Evolutionary conservation across 768 basidiomycete genomes (phyloP).

Genomic region (Boletus fagicola): DNA sequence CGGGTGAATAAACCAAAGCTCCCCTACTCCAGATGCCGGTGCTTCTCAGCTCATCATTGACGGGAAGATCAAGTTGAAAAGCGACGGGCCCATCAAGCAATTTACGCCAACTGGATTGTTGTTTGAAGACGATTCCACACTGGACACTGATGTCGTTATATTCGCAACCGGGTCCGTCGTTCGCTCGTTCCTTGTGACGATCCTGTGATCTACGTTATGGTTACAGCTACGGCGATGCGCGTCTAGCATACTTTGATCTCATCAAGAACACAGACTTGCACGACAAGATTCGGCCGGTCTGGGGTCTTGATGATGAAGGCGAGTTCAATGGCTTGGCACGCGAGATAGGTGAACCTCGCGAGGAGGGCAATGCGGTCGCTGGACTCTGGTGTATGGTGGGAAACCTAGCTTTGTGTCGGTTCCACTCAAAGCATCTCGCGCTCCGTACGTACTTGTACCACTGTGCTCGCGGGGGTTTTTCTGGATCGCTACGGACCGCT

Average conservation of each 20-base stretch:
- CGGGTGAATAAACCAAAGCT: not conserved
- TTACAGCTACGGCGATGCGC: slow-evolving; percentile 24
- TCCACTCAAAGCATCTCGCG: slow-evolving; percentile 66
- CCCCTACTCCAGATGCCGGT: slow-evolving; percentile 35
- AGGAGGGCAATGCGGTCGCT: slow-evolving; percentile 14
- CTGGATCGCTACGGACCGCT: no score
- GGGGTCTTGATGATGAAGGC: slow-evolving; percentile 35
- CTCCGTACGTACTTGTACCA: slow-evolving; percentile 47
- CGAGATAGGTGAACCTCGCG: slow-evolving; percentile 43
- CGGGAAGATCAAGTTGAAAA: slow-evolving; percentile 46
- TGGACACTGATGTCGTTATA: slow-evolving; percentile 46
- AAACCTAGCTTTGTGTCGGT: slow-evolving; percentile 59
- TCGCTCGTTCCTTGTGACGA: not conserved
- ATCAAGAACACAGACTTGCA: slow-evolving; percentile 22
- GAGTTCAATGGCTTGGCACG: slow-evolving; percentile 36
- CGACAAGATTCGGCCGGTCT: slow-evolving; percentile 24
- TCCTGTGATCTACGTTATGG: not conserved
- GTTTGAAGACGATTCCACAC: slow-evolving; percentile 33
- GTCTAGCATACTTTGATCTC: slow-evolving; percentile 15
- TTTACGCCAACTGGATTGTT: slow-evolving; percentile 29
- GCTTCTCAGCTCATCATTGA: slow-evolving; percentile 43
- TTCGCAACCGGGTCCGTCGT: slow-evolving; percentile 29
- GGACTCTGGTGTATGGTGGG: slow-evolving; percentile 61
- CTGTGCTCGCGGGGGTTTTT: not conserved
- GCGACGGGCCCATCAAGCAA: slow-evolving; percentile 30